Evolutionary conservation across 169 alveolate genomes (phyloP), one percentile per base, ranked within the genome.

Genomic region (Plasmodium billcollinsi): DNA sequence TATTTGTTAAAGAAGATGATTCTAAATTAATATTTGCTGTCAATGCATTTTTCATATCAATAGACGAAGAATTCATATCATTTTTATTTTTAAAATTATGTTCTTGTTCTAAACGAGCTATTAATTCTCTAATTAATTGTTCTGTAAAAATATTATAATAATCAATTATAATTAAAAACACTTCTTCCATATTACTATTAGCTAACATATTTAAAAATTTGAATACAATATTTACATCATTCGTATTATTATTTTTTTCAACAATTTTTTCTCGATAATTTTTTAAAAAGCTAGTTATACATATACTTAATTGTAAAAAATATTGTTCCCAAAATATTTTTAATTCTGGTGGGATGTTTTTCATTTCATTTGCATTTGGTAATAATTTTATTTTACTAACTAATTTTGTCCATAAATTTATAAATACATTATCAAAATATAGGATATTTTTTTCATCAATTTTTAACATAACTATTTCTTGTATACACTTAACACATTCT

Each of bases 131-230:
- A 26, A 94, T 93, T 24, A 97, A 75, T 43, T 93, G 90, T 56
- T 93, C 96, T 0, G 99, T 96, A 89, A 99, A 97, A 61, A 95
- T 92, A 66, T 97, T 98, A 99, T 99, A 99, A 93, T 97, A 98
- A 86, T 98, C 99, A 61, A 97, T 93, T 62, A 99, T 98, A 14
- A 98, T 98, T 83, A 98, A 98, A 91, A 98, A 99, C 14, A 99
- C 97, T 69, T 98, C 99, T 65, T 99, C 99, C 94, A 97, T 98
- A 75, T 91, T 94, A 52, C 92, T 91, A 66, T 93, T 93, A 0
- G 96, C 91, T 39, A 94, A 76, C 74, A 59, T 66, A 21, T 93
- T 93, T 54, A 94, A 78, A 73, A 93, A 88, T 61, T 94, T 95
- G 70, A 93, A 29, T 26, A 93, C 93, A 67, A 72, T 85, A 52